Base-by-base conservation (phyloP, 768 basidiomycete genomes). In the Boletus barrowsii region DNA sequence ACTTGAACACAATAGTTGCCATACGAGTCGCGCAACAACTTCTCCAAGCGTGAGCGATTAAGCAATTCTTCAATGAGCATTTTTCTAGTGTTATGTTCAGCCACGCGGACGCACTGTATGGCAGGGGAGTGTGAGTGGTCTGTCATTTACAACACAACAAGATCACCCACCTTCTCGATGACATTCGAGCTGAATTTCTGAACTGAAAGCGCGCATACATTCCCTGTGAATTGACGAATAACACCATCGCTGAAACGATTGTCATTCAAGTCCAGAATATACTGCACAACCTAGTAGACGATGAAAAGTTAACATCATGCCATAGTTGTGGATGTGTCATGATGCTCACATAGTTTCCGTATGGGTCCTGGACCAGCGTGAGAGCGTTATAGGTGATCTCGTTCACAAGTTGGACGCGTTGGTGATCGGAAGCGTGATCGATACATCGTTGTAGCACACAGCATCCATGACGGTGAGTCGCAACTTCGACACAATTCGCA, bases 101-200 rank as follows among this genome's bases (percentile, higher is more conserved):
- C 96, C 49, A 98, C 97, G 40, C 97, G 94, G 66, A 99, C 71
- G 62, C 84, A 87, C 84, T 86, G 42, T 14, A 58, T 18, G 20
- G 22, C 45, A 48, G 6, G 43, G 52, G 13, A 37, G 53, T 8
- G 44, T 33, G 11, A 53, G 43, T 32, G 41, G 43, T 49, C 29
- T 1, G 10, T 4, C 14, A 17, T 32, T 32, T 22, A 13, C 26
- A 42, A 35, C 15, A 29, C 10, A 11, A 40, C 10, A 29, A n/a
- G 0, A 18, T 13, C 0, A 56, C 73, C 10, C 37, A 88, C 90
- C 81, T 97, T 97, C 75, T 97, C 95, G 58, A 97, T 95, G 56
- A 99, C 97, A 70, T 99, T 99, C 57, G 96, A 98, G 58, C 93
- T 96, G 75, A 99, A 99, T 75, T 99, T 99, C 72, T 99, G 97